These are phyloP conservation scores for Penicillium hesseltinei DNA, from an alignment of 2,329 filamentous ascomycete genomes.

Conservation along the genomic window DNA sequence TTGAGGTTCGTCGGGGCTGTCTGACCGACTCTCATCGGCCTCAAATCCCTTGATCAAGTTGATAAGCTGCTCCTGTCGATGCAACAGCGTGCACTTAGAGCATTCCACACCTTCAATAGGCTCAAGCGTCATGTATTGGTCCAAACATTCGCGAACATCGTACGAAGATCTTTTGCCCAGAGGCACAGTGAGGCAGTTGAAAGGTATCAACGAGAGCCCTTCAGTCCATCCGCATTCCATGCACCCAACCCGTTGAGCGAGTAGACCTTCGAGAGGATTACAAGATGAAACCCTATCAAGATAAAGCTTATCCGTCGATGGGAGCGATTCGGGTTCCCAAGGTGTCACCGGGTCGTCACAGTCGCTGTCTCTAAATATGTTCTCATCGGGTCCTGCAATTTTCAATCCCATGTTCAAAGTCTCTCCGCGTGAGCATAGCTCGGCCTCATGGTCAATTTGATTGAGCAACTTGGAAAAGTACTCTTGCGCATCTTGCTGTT, in stretches of 20 bases:
- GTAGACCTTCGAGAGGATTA: slow-evolving; percentile 83
- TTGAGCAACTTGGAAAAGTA: slow-evolving; percentile 91
- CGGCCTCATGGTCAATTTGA: slow-evolving; percentile 75
- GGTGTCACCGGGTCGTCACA: slow-evolving; percentile 6
- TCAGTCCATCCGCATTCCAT: slow-evolving; percentile 82
- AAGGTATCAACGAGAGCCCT: slow-evolving; percentile 83
- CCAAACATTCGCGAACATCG: slow-evolving; percentile 73
- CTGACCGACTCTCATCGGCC: slow-evolving; percentile 35
- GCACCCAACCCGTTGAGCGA: slow-evolving; percentile 87
- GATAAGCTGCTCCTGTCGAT: slow-evolving; percentile 54
- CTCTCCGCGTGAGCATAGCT: slow-evolving; percentile 49
- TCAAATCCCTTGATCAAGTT: slow-evolving; percentile 43
- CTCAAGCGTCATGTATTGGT: slow-evolving; percentile 82
- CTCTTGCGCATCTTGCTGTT: slow-evolving; percentile 96
- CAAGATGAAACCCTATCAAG: slow-evolving; percentile 40
- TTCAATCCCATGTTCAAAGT: slow-evolving; percentile 46
- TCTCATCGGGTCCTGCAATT: slow-evolving; percentile 34
- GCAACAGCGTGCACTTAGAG: slow-evolving; percentile 78
- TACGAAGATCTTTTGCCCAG: slow-evolving; percentile 67
- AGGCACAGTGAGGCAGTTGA: slow-evolving; percentile 88
- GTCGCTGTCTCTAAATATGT: slow-evolving; percentile 29
- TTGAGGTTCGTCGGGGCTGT: slow-evolving; percentile 24
- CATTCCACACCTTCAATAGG: slow-evolving; percentile 88
- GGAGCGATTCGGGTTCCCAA: slow-evolving; percentile 15
- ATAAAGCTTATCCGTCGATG: slow-evolving; percentile 4